Conservation (phyloP, 371 early-diverging fungal genomes). For the Smittium culicis region DNA sequence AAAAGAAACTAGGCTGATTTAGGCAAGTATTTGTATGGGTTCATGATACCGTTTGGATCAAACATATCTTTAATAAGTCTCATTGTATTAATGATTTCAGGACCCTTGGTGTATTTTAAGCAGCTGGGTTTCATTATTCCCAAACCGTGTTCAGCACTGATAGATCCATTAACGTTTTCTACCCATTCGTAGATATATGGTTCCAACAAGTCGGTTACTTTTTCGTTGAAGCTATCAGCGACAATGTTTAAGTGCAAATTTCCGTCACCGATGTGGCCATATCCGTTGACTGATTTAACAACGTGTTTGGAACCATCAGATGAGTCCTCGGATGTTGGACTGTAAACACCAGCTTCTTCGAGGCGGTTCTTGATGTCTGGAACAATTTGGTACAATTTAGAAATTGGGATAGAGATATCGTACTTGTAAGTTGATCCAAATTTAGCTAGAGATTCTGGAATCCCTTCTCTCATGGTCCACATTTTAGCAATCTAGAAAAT, state of each 20-base stretch:
- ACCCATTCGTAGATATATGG: slow-evolving; percentile 90
- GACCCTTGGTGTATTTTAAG: slow-evolving; percentile 38
- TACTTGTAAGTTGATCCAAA: slow-evolving; percentile 81
- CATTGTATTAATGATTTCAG: slow-evolving; percentile 43
- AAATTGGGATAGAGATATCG: slow-evolving; percentile 77
- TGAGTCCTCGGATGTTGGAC: neutral
- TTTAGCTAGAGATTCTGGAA: slow-evolving; percentile 79
- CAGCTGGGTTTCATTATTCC: slow-evolving; percentile 29
- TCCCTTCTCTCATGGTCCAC: slow-evolving; percentile 85
- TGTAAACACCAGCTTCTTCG: slow-evolving; percentile 14
- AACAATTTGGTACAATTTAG: slow-evolving; percentile 69
- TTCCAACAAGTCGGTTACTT: slow-evolving; percentile 47
- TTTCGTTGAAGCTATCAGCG: slow-evolving; percentile 42
- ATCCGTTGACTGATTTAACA: slow-evolving; percentile 57
- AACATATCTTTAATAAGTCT: slow-evolving; percentile 50
- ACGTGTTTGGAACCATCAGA: slow-evolving; percentile 10
- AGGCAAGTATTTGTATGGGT: slow-evolving; percentile 61
- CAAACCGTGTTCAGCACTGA: slow-evolving; percentile 41
- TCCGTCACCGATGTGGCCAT: slow-evolving; percentile 83
- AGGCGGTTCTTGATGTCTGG: slow-evolving; percentile 38
- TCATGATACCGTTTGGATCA: slow-evolving; percentile 73
- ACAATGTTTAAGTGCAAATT: slow-evolving; percentile 90
- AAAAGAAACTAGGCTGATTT: neutral
- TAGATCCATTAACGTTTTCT: slow-evolving; percentile 38
- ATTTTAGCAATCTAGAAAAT: slow-evolving; percentile 30